These are phyloP conservation scores for Erysimum pusillum DNA, from an alignment of 441 rosid species.

Conservation along the genomic window DNA sequence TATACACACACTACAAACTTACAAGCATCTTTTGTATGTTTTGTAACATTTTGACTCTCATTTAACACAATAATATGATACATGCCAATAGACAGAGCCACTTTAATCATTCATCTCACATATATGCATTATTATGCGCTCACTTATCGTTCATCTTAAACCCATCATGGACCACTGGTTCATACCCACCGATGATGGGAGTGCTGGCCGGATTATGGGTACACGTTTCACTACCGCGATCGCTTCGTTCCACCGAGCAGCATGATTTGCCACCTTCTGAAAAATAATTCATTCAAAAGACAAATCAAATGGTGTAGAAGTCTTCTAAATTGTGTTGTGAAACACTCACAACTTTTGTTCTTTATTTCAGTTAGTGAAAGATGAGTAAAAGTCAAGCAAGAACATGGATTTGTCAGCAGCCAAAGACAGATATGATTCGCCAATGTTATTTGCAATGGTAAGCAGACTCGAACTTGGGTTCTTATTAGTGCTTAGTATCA, in stretches of 20 bases:
- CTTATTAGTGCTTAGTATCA: too few species aligned
- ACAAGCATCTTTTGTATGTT: constrained; percentile 36
- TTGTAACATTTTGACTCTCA: constrained; percentile 29
- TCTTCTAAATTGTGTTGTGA: not conserved
- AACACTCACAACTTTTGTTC: not conserved
- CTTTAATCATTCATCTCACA: constrained; percentile 32
- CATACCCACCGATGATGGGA: constrained; percentile 64
- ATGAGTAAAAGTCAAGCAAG: not conserved
- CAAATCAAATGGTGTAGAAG: constrained; percentile 20
- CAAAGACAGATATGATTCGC: too few species aligned
- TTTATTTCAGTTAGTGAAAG: too few species aligned
- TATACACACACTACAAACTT: constrained; percentile 35
- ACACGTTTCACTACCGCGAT: constrained; percentile 83
- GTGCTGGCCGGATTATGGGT: constrained; percentile 74
- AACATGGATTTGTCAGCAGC: too few species aligned
- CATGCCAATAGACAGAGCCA: constrained; percentile 33
- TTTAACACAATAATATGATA: constrained; percentile 30
- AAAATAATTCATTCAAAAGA: not conserved
- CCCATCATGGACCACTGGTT: constrained; percentile 86
- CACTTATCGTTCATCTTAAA: constrained; percentile 56
- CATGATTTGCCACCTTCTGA: constrained; percentile 59
- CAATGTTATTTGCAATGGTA: too few species aligned
- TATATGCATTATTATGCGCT: constrained; percentile 24
- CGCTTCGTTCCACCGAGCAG: constrained; percentile 85
- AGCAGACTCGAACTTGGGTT: too few species aligned